Conservation (phyloP, 768 basidiomycete genomes). For the Hysterangium stoloniferum region DNA sequence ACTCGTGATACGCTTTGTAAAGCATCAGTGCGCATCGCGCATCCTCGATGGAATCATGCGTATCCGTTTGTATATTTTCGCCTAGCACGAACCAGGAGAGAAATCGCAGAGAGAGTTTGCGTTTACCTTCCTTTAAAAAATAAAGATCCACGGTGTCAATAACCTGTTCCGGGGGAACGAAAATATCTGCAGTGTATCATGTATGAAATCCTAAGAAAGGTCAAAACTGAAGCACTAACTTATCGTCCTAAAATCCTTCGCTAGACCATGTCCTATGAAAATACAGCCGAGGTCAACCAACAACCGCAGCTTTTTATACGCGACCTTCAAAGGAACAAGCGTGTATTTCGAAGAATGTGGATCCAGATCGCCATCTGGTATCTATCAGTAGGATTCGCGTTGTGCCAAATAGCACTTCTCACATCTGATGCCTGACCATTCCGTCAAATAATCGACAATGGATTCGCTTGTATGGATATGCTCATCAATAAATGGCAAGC, state of each 20-base stretch:
- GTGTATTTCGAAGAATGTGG: conserved; percentile 77
- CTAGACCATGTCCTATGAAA: conserved; percentile 94
- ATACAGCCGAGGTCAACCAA: conserved; percentile 93
- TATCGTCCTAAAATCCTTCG: conserved; percentile 97
- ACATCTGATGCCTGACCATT: conserved; percentile 96
- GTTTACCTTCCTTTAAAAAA: conserved; percentile 70
- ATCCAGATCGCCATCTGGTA: conserved; percentile 85
- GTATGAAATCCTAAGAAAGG: neutral
- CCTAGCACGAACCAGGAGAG: conserved; percentile 90
- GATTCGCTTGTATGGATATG: conserved; percentile 94
- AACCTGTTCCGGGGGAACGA: conserved; percentile 90
- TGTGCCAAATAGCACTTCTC: conserved; percentile 21
- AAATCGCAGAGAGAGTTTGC: conserved; percentile 87
- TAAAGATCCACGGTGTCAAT: conserved; percentile 98
- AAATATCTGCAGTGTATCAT: conserved; percentile 58
- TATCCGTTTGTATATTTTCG: conserved; percentile 87
- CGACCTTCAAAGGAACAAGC: conserved; percentile 91
- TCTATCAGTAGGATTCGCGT: conserved; percentile 8
- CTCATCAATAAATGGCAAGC: conserved; percentile 93
- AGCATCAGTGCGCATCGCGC: conserved; percentile 78
- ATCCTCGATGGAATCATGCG: conserved; percentile 98
- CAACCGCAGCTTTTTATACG: conserved; percentile 93
- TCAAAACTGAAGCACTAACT: conserved; percentile 46
- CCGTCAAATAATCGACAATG: conserved; percentile 94
- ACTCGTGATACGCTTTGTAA: conserved; percentile 72